Base-by-base conservation (phyloP, 768 basidiomycete genomes). In the Jaapia argillacea region DNA sequence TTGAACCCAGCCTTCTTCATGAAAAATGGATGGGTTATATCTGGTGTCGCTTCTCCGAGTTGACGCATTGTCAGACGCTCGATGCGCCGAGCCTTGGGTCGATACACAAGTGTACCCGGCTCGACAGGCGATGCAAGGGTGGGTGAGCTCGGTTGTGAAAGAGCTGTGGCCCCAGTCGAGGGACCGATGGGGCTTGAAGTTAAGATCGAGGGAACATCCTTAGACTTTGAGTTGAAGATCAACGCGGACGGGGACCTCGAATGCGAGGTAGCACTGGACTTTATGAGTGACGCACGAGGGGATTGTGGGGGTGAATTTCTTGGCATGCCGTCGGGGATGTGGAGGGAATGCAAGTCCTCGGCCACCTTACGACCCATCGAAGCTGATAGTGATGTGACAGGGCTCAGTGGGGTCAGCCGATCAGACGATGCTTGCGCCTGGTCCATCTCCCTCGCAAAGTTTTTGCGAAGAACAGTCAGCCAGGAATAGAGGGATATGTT, bases 21-120 rank as follows among this genome's bases (percentile, higher is more conserved):
- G 63, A 87, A 87, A 62, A 86, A 85, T 2, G 83, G 83, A 57
- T 84, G 85, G 85, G 84, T 85, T 18, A 87, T 82, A 52, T 88
- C 85, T 1, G 87, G 85, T 0, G 85, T 87, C n/a, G 85, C 86
- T 57, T 90, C 85, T 24, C 88, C 89, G 10, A 91, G 66, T 57
- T 90, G 89, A 22, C 84, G 75, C 77, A 89, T 81, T 18, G 80
- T 85, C 43, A 89, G 61, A n/a, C 83, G 75, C 51, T 88, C 83
- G 45, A 88, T 87, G 43, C 72, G 70, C 36, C 85, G 70, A 20
- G 64, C 63, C n/a, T 69, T 69, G 2, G 75, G 74, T 42, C 62
- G 62, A 57, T 85, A 88, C 14, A 68, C 57, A 12, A 39, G 21
- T 16, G 18, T 27, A 14, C 41, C 24, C 13, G 6, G 7, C 44